phyloP scores from a whole-genome alignment of 2,329 filamentous ascomycete species.

The Claviceps fusiformis region DNA sequence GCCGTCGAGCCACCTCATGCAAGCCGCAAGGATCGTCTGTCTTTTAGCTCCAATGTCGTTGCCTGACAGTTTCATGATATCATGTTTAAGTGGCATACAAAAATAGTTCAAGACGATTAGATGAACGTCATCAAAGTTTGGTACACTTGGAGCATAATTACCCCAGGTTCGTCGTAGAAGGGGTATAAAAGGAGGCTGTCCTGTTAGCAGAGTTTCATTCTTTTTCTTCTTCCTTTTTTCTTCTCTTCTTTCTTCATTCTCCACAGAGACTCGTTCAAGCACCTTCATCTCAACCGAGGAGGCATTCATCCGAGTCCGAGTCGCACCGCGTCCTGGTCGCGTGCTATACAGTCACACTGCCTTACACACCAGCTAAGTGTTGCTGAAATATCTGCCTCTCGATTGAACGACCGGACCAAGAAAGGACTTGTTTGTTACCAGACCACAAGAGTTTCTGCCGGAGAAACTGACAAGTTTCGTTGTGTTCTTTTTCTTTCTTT shows the following conservation, averaged over 20 bases:
- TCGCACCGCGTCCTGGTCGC: not conserved
- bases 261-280: not conserved
- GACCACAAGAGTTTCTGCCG: not conserved
- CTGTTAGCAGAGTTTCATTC: slow-evolving; percentile 24
- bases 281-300: not conserved
- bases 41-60: slow-evolving; percentile 6
- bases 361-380: not conserved
- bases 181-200: slow-evolving; percentile 48
- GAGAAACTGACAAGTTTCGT: not conserved
- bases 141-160: slow-evolving; percentile 21
- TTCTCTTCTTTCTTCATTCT: slow-evolving; percentile 9
- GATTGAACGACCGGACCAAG: not conserved
- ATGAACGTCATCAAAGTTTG: slow-evolving; percentile 29
- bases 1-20: slow-evolving; percentile 20
- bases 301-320: not conserved
- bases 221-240: slow-evolving; percentile 39
- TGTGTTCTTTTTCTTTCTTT: not conserved
- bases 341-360: not conserved
- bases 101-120: slow-evolving; percentile 26
- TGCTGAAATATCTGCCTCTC: not conserved
- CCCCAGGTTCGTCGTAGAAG: slow-evolving; percentile 20
- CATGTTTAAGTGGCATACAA: slow-evolving; percentile 27
- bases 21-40: slow-evolving; percentile 6
- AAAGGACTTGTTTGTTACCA: not conserved
- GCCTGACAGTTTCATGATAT: slow-evolving; percentile 15